A percentile compares a stretch with the other conserved stretches of the same genome.
Conservation (phyloP, 2,329 filamentous ascomycete species). For the Pleoardoris graminearum region DNA sequence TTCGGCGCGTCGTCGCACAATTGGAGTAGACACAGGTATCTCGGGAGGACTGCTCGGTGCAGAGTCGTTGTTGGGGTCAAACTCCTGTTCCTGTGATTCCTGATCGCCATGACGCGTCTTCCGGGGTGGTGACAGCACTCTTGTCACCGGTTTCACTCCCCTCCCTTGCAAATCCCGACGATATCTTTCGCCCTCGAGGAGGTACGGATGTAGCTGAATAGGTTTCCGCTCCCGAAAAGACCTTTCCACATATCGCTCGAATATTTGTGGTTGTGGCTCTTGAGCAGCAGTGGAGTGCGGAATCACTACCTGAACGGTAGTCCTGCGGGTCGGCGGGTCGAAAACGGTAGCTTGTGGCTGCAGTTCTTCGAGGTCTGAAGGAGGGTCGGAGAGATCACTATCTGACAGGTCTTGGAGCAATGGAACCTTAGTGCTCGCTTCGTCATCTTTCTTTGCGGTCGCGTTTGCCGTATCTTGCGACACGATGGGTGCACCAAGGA, state of each 20-base stretch:
- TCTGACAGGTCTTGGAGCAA: constrained; percentile 28
- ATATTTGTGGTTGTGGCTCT: constrained; percentile 18
- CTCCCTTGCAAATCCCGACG: constrained; percentile 48
- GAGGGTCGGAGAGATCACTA: constrained; percentile 31
- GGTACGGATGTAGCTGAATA: constrained; percentile 55
- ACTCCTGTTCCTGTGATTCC: constrained; percentile 40
- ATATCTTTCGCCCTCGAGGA: constrained; percentile 51
- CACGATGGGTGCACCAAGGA: constrained; percentile 5
- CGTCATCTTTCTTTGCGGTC: background rate
- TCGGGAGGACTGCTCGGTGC: constrained; percentile 28
- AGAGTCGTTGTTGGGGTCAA: constrained; percentile 27
- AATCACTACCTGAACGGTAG: constrained; percentile 37
- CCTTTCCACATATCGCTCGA: constrained; percentile 27
- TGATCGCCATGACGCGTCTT: constrained; percentile 17
- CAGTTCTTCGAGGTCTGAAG: constrained; percentile 15
- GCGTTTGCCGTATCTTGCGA: constrained; percentile 8
- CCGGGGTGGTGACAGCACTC: constrained; percentile 34
- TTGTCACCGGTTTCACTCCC: constrained; percentile 49
- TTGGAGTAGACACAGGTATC: constrained; percentile 31
- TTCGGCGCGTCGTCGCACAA: constrained; percentile 11
- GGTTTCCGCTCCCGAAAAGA: constrained; percentile 51
- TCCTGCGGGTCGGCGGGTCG: constrained; percentile 27
- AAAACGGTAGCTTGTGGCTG: constrained; percentile 4
- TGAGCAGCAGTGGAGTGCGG: constrained; percentile 25
- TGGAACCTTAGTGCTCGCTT: background rate